Evolutionary conservation across 306 rosid genomes (phyloP).

Genomic region (Parietaria judaica): DNA sequence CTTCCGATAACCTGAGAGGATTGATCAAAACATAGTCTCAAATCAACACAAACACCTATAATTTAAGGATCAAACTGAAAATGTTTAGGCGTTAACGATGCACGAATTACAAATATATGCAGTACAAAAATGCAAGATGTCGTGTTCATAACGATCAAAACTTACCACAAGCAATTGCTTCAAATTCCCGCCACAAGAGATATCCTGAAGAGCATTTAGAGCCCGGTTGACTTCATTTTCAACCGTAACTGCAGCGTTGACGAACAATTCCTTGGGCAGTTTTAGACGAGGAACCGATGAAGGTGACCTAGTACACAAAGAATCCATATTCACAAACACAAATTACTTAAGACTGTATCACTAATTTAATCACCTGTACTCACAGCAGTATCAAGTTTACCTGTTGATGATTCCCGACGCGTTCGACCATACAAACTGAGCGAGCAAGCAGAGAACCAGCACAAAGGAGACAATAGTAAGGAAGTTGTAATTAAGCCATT

Average conservation of each 20-base stretch:
- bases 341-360: not conserved
- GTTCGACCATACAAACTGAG: slow-evolving; percentile 74
- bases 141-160: slow-evolving; percentile 1
- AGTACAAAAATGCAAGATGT: not conserved
- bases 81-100: not conserved
- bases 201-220: slow-evolving; percentile 63
- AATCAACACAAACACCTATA: slow-evolving; percentile 14
- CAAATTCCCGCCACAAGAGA: slow-evolving; percentile 68
- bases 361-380: slow-evolving; percentile 9
- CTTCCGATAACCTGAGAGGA: slow-evolving; percentile 45
- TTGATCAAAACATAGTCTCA: slow-evolving; percentile 18
- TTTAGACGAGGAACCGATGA: slow-evolving; percentile 60
- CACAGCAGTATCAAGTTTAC: slow-evolving; percentile 24
- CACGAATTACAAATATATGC: too few species aligned
- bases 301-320: slow-evolving; percentile 33
- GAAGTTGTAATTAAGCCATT: slow-evolving; percentile 83
- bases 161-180: slow-evolving; percentile 66
- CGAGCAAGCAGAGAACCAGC: slow-evolving; percentile 61
- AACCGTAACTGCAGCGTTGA: slow-evolving; percentile 42
- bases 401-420: slow-evolving; percentile 56
- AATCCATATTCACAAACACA: slow-evolving; percentile 19
- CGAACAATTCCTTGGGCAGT: slow-evolving; percentile 57
- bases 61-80: too few species aligned
- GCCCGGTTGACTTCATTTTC: slow-evolving; percentile 59
- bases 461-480: slow-evolving; percentile 51